These are phyloP conservation scores for Talaromyces pinophilus DNA, from an alignment of 2,329 filamentous ascomycete species.

Conservation along the genomic window DNA sequence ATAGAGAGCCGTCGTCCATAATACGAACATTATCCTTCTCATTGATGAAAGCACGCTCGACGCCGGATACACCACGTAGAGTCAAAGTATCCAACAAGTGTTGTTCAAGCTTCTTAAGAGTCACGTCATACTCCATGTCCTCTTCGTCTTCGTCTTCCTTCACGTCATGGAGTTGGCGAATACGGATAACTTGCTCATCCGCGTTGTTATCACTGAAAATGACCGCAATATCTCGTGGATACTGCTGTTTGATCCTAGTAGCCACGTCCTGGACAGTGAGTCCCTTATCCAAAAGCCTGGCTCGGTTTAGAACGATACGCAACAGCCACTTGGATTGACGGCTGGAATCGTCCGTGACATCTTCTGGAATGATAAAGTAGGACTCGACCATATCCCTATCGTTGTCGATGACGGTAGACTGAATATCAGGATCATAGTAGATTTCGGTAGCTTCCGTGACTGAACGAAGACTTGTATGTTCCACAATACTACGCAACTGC, in stretches of 20 bases:
- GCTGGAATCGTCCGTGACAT: constrained; percentile 64
- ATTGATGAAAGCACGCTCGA: constrained; percentile 92
- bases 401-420: constrained; percentile 78
- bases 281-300: constrained; percentile 89
- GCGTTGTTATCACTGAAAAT: constrained; percentile 99
- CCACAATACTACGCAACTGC: constrained; percentile 80
- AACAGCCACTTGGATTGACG: constrained; percentile 91
- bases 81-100: constrained; percentile 90
- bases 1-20: constrained; percentile 68
- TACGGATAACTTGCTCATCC: constrained; percentile 89
- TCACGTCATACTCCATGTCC: constrained; percentile 80
- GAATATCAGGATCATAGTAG: constrained; percentile 92
- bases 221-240: constrained; percentile 79
- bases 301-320: constrained; percentile 87
- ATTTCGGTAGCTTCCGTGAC: constrained; percentile 93
- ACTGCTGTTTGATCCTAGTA: constrained; percentile 83
- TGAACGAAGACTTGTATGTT: constrained; percentile 90
- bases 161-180: constrained; percentile 72
- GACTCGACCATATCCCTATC: constrained; percentile 95
- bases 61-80: constrained; percentile 83
- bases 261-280: constrained; percentile 91
- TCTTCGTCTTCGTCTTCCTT: constrained; percentile 74
- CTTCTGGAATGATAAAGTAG: constrained; percentile 91
- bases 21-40: constrained; percentile 70
- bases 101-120: constrained; percentile 86